These are phyloP conservation scores for Murraya koenigii DNA, from an alignment of 345 rosid genomes.

Conservation along the genomic window DNA sequence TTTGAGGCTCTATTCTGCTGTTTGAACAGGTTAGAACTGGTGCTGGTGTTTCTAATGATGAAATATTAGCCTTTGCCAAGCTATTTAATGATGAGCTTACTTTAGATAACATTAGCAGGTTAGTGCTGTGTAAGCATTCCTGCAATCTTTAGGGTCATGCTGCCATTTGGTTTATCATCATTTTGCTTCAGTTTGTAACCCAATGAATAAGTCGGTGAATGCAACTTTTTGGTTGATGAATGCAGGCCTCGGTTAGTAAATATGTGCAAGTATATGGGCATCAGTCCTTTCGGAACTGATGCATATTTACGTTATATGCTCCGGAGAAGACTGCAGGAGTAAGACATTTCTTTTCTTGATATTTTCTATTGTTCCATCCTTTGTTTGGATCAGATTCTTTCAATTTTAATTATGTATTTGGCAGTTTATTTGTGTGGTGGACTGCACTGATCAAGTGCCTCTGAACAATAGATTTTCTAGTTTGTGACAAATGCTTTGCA, in stretches of 20 bases:
- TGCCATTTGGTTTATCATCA: constrained; percentile 8
- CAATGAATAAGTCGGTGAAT: background rate
- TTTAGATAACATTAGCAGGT: constrained; percentile 97
- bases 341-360: constrained; percentile 29
- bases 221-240: constrained; percentile 21
- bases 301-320: constrained; percentile 94
- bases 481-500: background rate
- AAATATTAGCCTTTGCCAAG: constrained; percentile 94
- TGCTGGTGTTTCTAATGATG: constrained; percentile 83
- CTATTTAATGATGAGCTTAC: constrained; percentile 95
- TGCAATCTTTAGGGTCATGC: background rate
- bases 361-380: background rate
- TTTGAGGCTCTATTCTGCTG: constrained; percentile 12
- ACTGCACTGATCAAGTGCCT: background rate
- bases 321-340: constrained; percentile 84
- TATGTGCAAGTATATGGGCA: constrained; percentile 99
- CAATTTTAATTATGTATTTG: background rate
- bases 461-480: background rate
- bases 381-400: background rate
- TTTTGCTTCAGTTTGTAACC: constrained; percentile 3
- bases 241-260: constrained; percentile 89
- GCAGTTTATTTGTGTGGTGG: background rate
- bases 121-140: constrained; percentile 11
- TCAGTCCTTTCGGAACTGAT: constrained; percentile 92
- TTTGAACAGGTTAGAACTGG: constrained; percentile 84